A percentile compares a stretch with the other conserved stretches of the same genome.
phyloP scores from a whole-genome alignment of 2,329 filamentous ascomycete species.

The Alternaria atra region DNA sequence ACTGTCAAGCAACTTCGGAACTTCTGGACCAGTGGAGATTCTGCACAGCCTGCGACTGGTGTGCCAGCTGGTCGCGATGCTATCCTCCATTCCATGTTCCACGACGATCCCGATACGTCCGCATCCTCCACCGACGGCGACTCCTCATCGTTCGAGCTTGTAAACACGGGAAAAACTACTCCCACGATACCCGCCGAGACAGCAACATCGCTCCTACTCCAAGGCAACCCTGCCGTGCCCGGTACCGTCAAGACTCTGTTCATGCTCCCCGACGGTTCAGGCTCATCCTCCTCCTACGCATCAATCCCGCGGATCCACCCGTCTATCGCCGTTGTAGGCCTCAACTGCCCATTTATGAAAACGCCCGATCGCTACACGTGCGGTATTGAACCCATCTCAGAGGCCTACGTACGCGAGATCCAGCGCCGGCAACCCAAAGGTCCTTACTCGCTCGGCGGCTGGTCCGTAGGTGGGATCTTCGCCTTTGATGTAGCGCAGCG shows the following conservation, averaged over 20 bases:
- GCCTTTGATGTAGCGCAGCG: constrained; percentile 44
- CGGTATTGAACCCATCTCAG: constrained; percentile 41
- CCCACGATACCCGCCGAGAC: no score
- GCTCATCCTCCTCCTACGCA: constrained; percentile 56
- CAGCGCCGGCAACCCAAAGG: constrained; percentile 52
- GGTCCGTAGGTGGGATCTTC: constrained; percentile 50
- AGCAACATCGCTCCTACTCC: constrained; percentile 35
- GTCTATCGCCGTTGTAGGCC: constrained; percentile 61
- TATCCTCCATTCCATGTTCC: no score
- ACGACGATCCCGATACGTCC: no score
- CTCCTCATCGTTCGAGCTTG: no score
- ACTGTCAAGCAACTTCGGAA: no score
- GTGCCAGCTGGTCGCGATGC: no score
- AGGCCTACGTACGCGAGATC: constrained; percentile 55
- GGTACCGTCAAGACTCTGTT: constrained; percentile 43
- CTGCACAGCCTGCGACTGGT: no score
- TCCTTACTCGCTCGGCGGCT: constrained; percentile 51
- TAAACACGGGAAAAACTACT: no score
- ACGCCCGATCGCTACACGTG: constrained; percentile 35
- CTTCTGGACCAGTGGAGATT: no score
- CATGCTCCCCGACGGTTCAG: constrained; percentile 60
- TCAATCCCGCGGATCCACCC: constrained; percentile 34
- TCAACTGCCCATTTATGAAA: constrained; percentile 54
- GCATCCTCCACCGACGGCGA: no score
- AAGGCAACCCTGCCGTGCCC: constrained; percentile 55